A percentile compares a stretch with the other conserved stretches of the same genome.
These are phyloP conservation scores for Lojkania enalia DNA, from an alignment of 2,329 filamentous ascomycete genomes.

Conservation along the genomic window DNA sequence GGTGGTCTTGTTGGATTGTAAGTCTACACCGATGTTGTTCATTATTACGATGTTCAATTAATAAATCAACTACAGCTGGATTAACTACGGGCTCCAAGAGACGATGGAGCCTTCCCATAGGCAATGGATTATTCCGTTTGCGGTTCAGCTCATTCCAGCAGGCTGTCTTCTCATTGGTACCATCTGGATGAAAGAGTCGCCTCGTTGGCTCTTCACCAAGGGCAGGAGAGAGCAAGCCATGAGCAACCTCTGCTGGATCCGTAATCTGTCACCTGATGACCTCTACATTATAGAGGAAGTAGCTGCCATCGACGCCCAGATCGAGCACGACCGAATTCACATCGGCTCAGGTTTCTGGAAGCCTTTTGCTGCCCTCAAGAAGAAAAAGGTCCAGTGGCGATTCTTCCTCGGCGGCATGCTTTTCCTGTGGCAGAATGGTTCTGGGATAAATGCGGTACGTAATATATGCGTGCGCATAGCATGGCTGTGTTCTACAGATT, in stretches of 20 bases:
- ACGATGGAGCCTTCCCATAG: constrained; percentile 48
- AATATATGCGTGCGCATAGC: too few species aligned
- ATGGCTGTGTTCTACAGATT: too few species aligned
- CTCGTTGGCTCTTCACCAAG: constrained; percentile 50
- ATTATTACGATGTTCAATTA: not conserved
- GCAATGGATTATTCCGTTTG: constrained; percentile 58
- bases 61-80: constrained; percentile 3
- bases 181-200: constrained; percentile 50
- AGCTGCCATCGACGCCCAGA: constrained; percentile 68
- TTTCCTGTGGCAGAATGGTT: constrained; percentile 79
- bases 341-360: constrained; percentile 76
- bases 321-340: constrained; percentile 64
- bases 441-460: constrained; percentile 76
- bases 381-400: constrained; percentile 65
- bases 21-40: constrained; percentile 5
- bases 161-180: constrained; percentile 57
- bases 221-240: constrained; percentile 47
- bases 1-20: constrained; percentile 23
- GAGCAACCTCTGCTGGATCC: constrained; percentile 62
- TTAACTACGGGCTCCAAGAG: constrained; percentile 47
- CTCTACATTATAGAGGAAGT: constrained; percentile 76
- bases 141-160: constrained; percentile 68
- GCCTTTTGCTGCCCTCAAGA: constrained; percentile 34
- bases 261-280: constrained; percentile 59
- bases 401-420: constrained; percentile 74